phyloP scores from a whole-genome alignment of 257 asterid genomes.

The Ajuga chamaepitys region DNA sequence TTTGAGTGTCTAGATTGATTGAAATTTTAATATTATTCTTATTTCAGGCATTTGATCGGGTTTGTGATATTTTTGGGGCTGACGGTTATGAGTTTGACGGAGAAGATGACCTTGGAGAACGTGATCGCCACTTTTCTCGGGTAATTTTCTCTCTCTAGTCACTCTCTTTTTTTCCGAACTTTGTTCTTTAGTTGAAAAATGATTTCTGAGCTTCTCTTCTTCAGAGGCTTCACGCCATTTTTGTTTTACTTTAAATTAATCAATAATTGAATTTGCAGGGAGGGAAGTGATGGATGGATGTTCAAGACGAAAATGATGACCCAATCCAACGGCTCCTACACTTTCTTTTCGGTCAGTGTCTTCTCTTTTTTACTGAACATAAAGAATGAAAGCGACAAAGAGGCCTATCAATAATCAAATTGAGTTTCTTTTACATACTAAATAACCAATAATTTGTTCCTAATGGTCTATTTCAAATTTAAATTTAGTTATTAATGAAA shows the following conservation, averaged over 20 bases:
- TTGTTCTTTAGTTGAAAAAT: background rate
- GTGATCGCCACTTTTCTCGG: constrained; percentile 35
- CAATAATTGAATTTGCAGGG: constrained; percentile 22
- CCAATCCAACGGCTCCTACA: constrained; percentile 46
- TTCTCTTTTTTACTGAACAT: background rate
- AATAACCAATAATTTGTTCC: too few species aligned
- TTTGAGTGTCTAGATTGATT: background rate
- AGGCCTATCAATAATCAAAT: background rate
- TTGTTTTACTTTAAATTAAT: background rate
- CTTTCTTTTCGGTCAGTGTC: constrained; percentile 45
- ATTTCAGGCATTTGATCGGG: constrained; percentile 76
- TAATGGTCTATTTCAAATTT: too few species aligned
- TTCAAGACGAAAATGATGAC: constrained; percentile 23
- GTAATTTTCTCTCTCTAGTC: constrained; percentile 15
- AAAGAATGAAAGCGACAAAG: background rate
- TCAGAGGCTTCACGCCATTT: constrained; percentile 7
- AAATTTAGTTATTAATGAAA: too few species aligned
- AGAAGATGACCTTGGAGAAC: constrained; percentile 41
- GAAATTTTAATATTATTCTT: background rate
- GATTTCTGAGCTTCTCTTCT: background rate
- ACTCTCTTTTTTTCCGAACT: background rate
- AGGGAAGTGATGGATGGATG: constrained; percentile 41
- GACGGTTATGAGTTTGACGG: constrained; percentile 62
- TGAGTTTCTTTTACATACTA: background rate
- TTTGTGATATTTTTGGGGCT: constrained; percentile 60